Percentiles rank a stretch among this genome's conserved stretches.
These are phyloP conservation scores for Karstenula rhodostoma DNA, from an alignment of 2,329 filamentous ascomycete species.

Conservation along the genomic window DNA sequence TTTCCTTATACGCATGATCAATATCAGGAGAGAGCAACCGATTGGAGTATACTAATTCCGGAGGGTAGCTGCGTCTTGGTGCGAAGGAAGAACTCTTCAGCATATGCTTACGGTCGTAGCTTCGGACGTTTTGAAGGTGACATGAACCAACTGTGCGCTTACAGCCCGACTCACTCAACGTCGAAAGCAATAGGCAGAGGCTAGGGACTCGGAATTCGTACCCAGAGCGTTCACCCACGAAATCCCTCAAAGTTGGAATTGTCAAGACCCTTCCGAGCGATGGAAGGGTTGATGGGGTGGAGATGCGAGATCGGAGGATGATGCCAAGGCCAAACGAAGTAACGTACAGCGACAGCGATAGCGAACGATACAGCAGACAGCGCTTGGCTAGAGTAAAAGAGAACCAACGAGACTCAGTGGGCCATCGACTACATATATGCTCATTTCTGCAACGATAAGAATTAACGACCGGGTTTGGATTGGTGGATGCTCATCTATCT, in stretches of 20 bases:
- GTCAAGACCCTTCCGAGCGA: neutral
- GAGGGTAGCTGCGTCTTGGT: too few species aligned
- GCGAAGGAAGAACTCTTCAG: too few species aligned
- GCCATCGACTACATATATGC: neutral
- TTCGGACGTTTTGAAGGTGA: too few species aligned
- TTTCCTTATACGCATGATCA: too few species aligned
- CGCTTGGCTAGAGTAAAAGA: neutral
- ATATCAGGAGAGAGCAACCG: too few species aligned
- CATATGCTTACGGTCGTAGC: too few species aligned
- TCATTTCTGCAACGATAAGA: neutral
- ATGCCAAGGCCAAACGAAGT: neutral
- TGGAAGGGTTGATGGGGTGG: neutral
- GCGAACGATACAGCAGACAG: neutral
- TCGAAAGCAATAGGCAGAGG: neutral
- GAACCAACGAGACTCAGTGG: neutral
- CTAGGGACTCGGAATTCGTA: neutral
- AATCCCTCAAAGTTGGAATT: neutral
- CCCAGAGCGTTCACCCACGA: neutral
- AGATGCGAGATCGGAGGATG: neutral
- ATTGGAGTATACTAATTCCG: too few species aligned
- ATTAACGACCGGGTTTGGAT: neutral
- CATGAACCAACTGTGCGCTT: too few species aligned
- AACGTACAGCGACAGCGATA: neutral
- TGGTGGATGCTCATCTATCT: conserved; percentile 5
- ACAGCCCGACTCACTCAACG: too few species aligned